These are phyloP conservation scores for Polyporus arcularius DNA, from an alignment of 768 basidiomycete species.

Conservation along the genomic window DNA sequence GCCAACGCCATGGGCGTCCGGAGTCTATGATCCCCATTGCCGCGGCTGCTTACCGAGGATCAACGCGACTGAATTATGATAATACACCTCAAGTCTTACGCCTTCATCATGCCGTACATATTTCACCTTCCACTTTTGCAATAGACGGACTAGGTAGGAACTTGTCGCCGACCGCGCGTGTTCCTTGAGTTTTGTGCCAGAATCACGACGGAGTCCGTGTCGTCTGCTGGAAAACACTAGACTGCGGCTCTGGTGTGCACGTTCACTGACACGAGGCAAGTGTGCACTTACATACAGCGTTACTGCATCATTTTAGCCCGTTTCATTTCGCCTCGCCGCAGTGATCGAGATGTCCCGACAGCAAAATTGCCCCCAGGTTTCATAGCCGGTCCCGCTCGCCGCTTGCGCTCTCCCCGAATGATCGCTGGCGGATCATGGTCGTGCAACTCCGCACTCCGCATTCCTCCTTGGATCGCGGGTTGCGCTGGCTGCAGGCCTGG, in stretches of 20 bases:
- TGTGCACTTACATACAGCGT: background rate
- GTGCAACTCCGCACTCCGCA: background rate
- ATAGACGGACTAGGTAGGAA: no score
- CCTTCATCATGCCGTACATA: no score
- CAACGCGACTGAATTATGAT: no score
- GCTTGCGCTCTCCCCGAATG: conserved; percentile 1
- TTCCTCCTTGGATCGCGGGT: background rate
- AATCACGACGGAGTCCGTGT: background rate
- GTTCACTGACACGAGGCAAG: conserved; percentile 3
- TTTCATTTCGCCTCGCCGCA: conserved; percentile 4
- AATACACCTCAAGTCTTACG: no score
- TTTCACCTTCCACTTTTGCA: no score
- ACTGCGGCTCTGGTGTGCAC: conserved; percentile 3
- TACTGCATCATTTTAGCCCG: background rate
- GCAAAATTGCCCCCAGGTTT: conserved; percentile 2
- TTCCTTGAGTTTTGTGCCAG: conserved; percentile 4
- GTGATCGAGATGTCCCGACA: background rate
- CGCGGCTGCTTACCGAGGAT: no score
- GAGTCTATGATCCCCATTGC: no score
- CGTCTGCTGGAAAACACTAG: background rate
- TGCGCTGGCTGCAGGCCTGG: no score
- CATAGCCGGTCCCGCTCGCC: background rate
- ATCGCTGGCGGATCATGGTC: conserved; percentile 10
- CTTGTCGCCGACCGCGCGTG: background rate
- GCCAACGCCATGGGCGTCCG: no score